These are phyloP conservation scores for Gracilaria vermiculophylla DNA, from an alignment of 23 red algal genomes.

Conservation along the genomic window DNA sequence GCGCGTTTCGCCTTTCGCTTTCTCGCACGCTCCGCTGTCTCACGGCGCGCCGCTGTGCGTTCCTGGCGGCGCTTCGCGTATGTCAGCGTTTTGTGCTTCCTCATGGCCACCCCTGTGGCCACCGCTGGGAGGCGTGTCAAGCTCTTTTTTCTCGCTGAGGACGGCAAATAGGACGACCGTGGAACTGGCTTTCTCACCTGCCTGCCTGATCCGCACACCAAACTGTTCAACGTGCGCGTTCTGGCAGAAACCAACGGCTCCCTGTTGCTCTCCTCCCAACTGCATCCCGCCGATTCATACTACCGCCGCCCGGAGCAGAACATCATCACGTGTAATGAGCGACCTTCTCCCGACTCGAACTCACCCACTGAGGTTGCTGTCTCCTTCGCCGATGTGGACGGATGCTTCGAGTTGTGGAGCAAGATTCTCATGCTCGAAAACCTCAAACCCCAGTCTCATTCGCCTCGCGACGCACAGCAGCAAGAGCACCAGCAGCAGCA, in stretches of 20 bases:
- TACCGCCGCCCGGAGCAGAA: conserved; percentile 32
- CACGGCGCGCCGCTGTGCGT: too few species aligned
- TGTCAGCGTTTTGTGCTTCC: too few species aligned
- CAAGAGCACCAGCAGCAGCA: too few species aligned
- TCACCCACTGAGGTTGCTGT: conserved; percentile 26
- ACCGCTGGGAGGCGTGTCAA: too few species aligned
- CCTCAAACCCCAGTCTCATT: too few species aligned
- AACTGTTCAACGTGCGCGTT: conserved; percentile 34
- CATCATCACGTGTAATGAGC: conserved; percentile 52
- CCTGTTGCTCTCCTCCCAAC: conserved; percentile 3
- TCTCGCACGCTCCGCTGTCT: too few species aligned
- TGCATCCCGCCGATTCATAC: too few species aligned
- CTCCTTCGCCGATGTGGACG: conserved; percentile 28
- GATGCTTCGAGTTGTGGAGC: conserved; percentile 22
- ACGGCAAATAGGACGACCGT: too few species aligned
- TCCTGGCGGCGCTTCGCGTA: too few species aligned
- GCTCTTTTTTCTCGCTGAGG: too few species aligned
- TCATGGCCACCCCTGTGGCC: conserved; percentile 50
- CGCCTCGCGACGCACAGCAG: not conserved
- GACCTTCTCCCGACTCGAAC: not conserved
- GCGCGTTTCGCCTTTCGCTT: too few species aligned
- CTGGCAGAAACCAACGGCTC: conserved; percentile 15
- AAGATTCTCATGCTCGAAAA: conserved; percentile 17
- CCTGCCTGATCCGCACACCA: conserved; percentile 74
- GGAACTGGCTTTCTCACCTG: too few species aligned